Base-by-base conservation (phyloP, 495 filamentous ascomycete genomes). In the Aspergillus diversus region DNA sequence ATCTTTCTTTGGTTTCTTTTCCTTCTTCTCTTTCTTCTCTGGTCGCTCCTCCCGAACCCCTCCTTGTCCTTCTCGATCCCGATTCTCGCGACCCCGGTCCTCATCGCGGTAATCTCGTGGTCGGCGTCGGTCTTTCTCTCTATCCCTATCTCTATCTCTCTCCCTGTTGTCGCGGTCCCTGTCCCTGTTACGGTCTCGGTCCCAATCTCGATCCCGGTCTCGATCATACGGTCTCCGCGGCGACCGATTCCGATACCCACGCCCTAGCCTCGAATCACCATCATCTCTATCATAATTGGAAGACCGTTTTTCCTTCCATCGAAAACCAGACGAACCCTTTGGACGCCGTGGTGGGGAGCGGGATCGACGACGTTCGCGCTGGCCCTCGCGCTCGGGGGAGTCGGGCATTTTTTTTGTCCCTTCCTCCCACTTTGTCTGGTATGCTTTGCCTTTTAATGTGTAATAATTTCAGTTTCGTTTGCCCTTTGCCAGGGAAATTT, bases 1-100 rank as follows among this genome's bases (percentile, higher is more conserved):
- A n/a, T 74, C 69, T 54, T 77, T 74, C 57, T 79, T 80, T 53
- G 77, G 65, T 62, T 79, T 72, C 49, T 74, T 74, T 54, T 73
- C 68, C 39, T 73, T 69, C 37, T 75, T 69, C 15, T 55, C 47
- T 31, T 68, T 70, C 54, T 73, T 73, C n/a, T 72, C 71, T 32
- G 64, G 60, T 47, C 66, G 71, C 47, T 75, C 71, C 33, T 74
- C 69, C 49, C 69, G 67, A 34, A 74, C 66, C 13, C 73, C 73
- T 33, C 58, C 63, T 39, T 67, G 71, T 56, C 69, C 67, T 5
- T 59, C 63, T 46, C 55, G 59, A 33, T 67, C 69, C 51, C 66
- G 68, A 15, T 69, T 63, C 13, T 60, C 62, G 48, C 53, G 59
- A 33, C 64, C 70, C 9, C 67, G 60, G 59, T 73, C 66, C 39